These are phyloP conservation scores for Pythium monospermum DNA, from an alignment of 352 stramenopile genomes.

Conservation along the genomic window DNA sequence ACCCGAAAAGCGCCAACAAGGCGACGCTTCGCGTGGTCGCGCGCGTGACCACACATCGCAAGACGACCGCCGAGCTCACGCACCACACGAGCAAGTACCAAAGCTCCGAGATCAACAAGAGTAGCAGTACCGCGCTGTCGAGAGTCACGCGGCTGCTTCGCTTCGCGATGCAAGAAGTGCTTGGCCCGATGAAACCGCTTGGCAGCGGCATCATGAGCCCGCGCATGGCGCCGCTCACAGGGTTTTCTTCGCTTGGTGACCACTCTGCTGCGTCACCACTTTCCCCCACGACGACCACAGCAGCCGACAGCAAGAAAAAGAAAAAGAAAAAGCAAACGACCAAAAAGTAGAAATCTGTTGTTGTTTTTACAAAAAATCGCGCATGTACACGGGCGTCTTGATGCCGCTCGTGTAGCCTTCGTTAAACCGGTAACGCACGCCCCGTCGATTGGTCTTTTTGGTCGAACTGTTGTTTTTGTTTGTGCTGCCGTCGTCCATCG, in stretches of 20 bases:
- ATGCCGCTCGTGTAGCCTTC: constrained; percentile 89
- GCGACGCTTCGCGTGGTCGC: constrained; percentile 28
- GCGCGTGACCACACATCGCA: constrained; percentile 27
- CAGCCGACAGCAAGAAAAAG: constrained; percentile 14
- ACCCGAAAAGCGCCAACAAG: constrained; percentile 15
- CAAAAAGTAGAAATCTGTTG: constrained; percentile 23
- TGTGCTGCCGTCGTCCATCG: constrained; percentile 21
- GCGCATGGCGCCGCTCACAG: constrained; percentile 7
- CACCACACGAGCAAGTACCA: constrained; percentile 21
- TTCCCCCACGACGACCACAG: not conserved
- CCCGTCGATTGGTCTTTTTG: constrained; percentile 26
- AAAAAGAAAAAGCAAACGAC: constrained; percentile 36
- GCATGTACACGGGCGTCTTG: constrained; percentile 82
- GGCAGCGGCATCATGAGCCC: constrained; percentile 13
- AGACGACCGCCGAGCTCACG: constrained; percentile 6
- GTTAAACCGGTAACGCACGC: constrained; percentile 87
- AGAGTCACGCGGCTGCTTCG: constrained; percentile 47
- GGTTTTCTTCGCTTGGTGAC: too few species aligned
- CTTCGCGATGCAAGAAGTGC: constrained; percentile 65
- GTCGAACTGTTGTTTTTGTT: constrained; percentile 9
- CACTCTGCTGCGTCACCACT: too few species aligned
- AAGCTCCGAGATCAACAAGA: constrained; percentile 19
- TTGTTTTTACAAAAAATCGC: constrained; percentile 63
- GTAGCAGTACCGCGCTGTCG: constrained; percentile 22
- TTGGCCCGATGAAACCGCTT: constrained; percentile 50